phyloP scores from a whole-genome alignment of 1,284 basidiomycete species.

The Taiwanofungus camphoratus region DNA sequence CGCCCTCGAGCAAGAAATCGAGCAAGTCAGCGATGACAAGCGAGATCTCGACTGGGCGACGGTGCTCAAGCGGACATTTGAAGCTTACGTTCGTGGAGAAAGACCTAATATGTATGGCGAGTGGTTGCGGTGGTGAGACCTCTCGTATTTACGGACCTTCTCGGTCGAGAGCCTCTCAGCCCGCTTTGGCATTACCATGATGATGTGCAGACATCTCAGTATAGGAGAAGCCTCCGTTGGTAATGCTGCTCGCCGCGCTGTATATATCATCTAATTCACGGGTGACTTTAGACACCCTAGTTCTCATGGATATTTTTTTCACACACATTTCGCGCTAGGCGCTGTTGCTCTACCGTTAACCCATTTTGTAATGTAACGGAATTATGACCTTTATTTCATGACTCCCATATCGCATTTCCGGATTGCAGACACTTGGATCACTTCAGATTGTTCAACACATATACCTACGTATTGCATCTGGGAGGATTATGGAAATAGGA shows the following conservation, averaged over 20 bases:
- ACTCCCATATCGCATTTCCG: background rate
- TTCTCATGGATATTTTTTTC: constrained; percentile 5
- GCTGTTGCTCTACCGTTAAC: constrained; percentile 4
- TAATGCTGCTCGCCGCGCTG: background rate
- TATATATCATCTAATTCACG: background rate
- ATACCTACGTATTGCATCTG: background rate
- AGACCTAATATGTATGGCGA: constrained; percentile 91
- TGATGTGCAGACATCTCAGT: background rate
- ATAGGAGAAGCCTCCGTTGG: background rate
- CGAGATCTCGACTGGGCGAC: constrained; percentile 86
- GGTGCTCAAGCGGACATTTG: constrained; percentile 88
- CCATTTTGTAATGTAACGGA: constrained; percentile 9
- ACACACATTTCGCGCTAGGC: background rate
- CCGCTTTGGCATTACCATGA: constrained; percentile 1
- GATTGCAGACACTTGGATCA: constrained; percentile 1
- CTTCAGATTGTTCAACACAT: background rate
- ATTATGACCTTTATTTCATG: constrained; percentile 6
- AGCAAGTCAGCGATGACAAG: constrained; percentile 44
- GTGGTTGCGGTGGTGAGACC: constrained; percentile 61
- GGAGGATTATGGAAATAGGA: background rate
- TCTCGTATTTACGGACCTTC: background rate
- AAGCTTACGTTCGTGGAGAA: constrained; percentile 83
- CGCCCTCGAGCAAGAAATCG: constrained; percentile 30
- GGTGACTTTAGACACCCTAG: constrained; percentile 6
- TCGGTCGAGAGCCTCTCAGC: background rate